Evolutionary conservation across 768 basidiomycete genomes (phyloP).

Genomic region (Hortiboletus flavorubellus): DNA sequence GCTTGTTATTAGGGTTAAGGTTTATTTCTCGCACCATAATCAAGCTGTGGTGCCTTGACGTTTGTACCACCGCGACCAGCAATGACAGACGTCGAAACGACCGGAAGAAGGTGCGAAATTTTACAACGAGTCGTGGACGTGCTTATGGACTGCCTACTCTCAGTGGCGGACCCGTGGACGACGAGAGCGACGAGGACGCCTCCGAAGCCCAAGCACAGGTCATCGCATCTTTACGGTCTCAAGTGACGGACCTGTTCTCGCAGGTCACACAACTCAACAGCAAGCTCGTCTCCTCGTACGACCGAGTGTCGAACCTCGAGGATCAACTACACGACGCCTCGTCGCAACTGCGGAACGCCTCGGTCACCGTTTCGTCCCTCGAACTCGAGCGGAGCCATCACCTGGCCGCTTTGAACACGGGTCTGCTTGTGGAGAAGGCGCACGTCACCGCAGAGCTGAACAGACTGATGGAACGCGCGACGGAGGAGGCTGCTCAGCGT

Average conservation of each 20-base stretch:
- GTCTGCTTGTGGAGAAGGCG: slow-evolving; percentile 85
- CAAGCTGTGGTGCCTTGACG: not conserved
- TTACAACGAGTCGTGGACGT: not conserved
- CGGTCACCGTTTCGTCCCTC: slow-evolving; percentile 70
- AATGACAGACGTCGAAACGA: slow-evolving; percentile 11
- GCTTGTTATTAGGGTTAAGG: slow-evolving; percentile 10
- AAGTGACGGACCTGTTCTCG: slow-evolving; percentile 82
- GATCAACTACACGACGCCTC: slow-evolving; percentile 76
- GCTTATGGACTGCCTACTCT: slow-evolving; percentile 6
- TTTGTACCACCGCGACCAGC: slow-evolving; percentile 1
- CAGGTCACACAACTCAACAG: slow-evolving; percentile 89
- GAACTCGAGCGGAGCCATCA: slow-evolving; percentile 86
- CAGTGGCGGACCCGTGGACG: slow-evolving; percentile 1
- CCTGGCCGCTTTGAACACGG: slow-evolving; percentile 85
- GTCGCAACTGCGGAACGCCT: slow-evolving; percentile 53
- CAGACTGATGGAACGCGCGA: slow-evolving; percentile 91
- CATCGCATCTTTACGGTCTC: slow-evolving; percentile 72
- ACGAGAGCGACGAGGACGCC: slow-evolving; percentile 29
- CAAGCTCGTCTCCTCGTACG: slow-evolving; percentile 91
- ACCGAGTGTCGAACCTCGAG: slow-evolving; percentile 89
- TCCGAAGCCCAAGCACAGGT: slow-evolving; percentile 79
- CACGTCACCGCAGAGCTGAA: slow-evolving; percentile 91
- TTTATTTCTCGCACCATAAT: slow-evolving; percentile 4
- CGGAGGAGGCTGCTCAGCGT: slow-evolving; percentile 87
- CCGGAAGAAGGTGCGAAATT: slow-evolving; percentile 13